Conservation (phyloP, 2,329 filamentous ascomycete species). For the Colletotrichum acutatum region DNA sequence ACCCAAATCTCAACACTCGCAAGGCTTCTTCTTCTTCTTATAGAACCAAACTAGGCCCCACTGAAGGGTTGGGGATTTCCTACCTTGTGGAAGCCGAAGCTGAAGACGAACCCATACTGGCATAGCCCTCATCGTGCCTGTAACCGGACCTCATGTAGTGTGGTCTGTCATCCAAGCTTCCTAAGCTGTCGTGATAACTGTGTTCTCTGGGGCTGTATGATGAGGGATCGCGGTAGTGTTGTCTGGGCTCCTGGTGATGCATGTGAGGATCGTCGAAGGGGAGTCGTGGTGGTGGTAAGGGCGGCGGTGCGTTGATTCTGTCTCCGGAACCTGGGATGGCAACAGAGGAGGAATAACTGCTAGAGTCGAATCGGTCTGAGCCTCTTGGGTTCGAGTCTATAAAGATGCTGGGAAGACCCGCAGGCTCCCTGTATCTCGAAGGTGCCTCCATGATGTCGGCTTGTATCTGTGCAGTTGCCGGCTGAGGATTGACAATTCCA, state of each 20-base stretch:
- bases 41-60: neutral
- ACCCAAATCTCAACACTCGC: neutral
- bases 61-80: neutral
- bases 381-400: conserved; percentile 43
- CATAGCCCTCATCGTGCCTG: conserved; percentile 53
- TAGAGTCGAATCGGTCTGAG: conserved; percentile 44
- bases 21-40: neutral
- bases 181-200: conserved; percentile 52
- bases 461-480: conserved; percentile 23
- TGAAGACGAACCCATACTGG: conserved; percentile 52
- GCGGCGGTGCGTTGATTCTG: conserved; percentile 52
- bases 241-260: conserved; percentile 44
- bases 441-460: conserved; percentile 48
- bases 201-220: conserved; percentile 37
- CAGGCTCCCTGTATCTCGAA: conserved; percentile 48
- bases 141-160: conserved; percentile 44
- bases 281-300: conserved; percentile 57
- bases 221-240: conserved; percentile 41
- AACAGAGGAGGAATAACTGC: conserved; percentile 42
- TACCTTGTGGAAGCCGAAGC: conserved; percentile 42
- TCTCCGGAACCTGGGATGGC: conserved; percentile 54
- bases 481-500: conserved; percentile 21
- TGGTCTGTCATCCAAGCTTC: conserved; percentile 48
- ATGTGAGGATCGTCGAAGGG: conserved; percentile 41
- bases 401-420: conserved; percentile 47